Evolutionary conservation across 108 stramenopile genomes (phyloP).

Genomic region (Pseudonitzschia multiseries): DNA sequence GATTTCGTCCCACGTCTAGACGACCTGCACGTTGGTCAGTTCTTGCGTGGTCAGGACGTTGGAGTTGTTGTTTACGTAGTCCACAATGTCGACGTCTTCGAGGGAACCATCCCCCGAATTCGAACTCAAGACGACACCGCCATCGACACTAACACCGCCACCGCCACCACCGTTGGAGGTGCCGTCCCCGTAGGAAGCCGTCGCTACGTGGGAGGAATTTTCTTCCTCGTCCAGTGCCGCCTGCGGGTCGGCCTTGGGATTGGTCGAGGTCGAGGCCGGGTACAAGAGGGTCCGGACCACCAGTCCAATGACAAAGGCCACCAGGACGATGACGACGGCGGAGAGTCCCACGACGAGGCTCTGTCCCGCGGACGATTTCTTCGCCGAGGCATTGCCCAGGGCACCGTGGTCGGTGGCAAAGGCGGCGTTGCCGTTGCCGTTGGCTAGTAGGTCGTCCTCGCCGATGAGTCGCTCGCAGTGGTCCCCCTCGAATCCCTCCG

Average conservation of each 20-base stretch:
- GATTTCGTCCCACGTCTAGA: not conserved
- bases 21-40: conserved; percentile 10
- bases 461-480: conserved; percentile 36
- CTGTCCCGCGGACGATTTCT: not conserved
- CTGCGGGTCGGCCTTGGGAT: not conserved
- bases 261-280: not conserved
- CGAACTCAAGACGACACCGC: not conserved
- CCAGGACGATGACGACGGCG: not conserved
- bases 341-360: conserved; percentile 12
- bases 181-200: not conserved
- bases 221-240: conserved; percentile 10
- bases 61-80: conserved; percentile 2
- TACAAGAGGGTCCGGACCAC: not conserved
- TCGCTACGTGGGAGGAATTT: not conserved
- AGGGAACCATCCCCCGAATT: not conserved
- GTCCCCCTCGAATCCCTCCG: conserved; percentile 28
- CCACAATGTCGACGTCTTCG: conserved; percentile 8
- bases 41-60: conserved; percentile 6
- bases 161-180: too few relatives aligned
- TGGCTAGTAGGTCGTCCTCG: not conserved
- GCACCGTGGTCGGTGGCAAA: not conserved
- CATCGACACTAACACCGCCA: too few relatives aligned
- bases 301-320: not conserved
- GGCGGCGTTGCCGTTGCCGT: not conserved
- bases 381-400: not conserved